Base-by-base conservation (phyloP, 1,284 basidiomycete species). In the Marasmius tenuissimus region DNA sequence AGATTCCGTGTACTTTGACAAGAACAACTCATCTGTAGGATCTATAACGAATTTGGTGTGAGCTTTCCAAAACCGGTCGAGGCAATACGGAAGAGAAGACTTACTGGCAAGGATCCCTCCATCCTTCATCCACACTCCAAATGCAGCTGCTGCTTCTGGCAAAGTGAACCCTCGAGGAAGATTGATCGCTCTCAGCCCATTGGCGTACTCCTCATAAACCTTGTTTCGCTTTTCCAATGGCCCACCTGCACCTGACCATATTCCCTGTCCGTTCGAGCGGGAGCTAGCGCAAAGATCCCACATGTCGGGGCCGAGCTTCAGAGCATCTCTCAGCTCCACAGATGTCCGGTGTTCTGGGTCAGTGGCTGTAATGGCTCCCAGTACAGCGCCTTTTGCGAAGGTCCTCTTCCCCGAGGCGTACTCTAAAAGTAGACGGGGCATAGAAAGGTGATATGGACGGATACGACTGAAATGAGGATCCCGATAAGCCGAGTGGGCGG, bases 351-450 rank as follows among this genome's bases (percentile, higher is more conserved):
- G 91, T 0, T 73, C 75, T 1, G 83, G 80, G 65, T 88, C 79
- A 3, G 83, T 80, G 16, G 76, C 73, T 0, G 84, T 87, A n/a
- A 90, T 69, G 0, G 91, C 87, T 4, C 88, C 87, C 1, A 93
- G 63, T 51, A 93, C 76, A 0, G 86, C 85, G 37, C 91, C 92
- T 7, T 88, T 61, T 66, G 93, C 91, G 62, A 96, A 89, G 16
- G 76, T 68, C 57, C 85, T 83, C 65, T 81, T 78, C 38, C 93
- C 93, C 11, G 86, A 84, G 0, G 91, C 84, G 65, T 85, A 94
- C 62, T 95, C 92, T 51, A 97, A 79, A 38, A 94, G 75, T 27
- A 93, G 71, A 9, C 94, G 84, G 0, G 96, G 93, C 20, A 94
- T 76, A 9, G 91, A 90, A 3, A 98, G 81, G 70, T 97, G 90